phyloP scores from a whole-genome alignment of 2,329 filamentous ascomycete genomes.

The Fusarium pininemorale region DNA sequence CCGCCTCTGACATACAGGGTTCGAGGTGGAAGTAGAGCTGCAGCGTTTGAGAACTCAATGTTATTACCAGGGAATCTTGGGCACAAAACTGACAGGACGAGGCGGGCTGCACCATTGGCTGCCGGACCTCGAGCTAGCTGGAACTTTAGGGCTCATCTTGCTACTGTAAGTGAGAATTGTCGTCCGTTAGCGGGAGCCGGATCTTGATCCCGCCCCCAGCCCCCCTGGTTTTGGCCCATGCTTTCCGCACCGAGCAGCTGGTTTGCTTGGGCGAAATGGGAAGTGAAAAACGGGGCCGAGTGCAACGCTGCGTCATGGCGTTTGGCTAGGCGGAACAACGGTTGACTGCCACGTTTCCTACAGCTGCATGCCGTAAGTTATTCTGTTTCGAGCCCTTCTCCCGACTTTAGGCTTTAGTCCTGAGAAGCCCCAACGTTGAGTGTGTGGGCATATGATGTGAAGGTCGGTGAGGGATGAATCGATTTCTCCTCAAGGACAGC shows the following conservation, averaged over 20 bases:
- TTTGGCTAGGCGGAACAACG: constrained; percentile 10
- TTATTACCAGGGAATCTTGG: neutral
- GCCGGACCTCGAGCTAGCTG: constrained; percentile 1
- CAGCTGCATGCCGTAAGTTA: constrained; percentile 6
- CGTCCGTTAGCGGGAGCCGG: constrained; percentile 31
- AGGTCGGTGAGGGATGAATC: neutral
- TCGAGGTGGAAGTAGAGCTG: constrained; percentile 18
- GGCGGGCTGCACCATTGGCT: constrained; percentile 33
- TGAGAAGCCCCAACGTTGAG: neutral
- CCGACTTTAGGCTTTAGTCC: neutral
- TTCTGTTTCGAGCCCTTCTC: constrained; percentile 6
- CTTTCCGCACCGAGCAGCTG: constrained; percentile 38
- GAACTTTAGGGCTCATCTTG: neutral
- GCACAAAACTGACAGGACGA: constrained; percentile 17
- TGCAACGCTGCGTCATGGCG: constrained; percentile 34
- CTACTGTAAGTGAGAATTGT: neutral
- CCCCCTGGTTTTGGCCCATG: constrained; percentile 6
- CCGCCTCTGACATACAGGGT: constrained; percentile 28
- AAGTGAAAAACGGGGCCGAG: constrained; percentile 21
- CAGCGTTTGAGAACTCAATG: constrained; percentile 19
- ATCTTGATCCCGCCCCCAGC: constrained; percentile 36
- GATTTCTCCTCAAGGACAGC: neutral
- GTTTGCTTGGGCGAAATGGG: constrained; percentile 40
- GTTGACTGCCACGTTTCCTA: constrained; percentile 22
- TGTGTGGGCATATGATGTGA: neutral